Evolutionary conservation across 768 basidiomycete species (phyloP).

Genomic region (Termitomyces sp.): DNA sequence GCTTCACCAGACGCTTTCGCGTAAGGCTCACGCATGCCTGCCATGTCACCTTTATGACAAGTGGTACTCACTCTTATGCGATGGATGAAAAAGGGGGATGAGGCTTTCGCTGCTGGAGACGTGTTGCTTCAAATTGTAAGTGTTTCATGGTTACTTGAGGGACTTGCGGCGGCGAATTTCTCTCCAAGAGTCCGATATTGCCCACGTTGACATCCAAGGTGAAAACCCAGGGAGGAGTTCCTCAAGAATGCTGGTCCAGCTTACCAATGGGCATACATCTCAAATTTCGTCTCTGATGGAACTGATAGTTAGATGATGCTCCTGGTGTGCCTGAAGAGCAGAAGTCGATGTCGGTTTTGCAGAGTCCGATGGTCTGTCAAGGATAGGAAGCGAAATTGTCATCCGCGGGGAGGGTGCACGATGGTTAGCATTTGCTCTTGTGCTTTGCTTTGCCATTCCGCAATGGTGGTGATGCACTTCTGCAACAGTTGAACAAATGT

Average conservation of each 20-base stretch:
- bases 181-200: conserved; percentile 66
- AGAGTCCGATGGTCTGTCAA: too few relatives aligned
- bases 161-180: not conserved
- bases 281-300: not conserved
- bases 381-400: too few relatives aligned
- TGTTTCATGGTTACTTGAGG: conserved; percentile 1
- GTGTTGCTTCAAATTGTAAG: conserved; percentile 71
- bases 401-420: too few relatives aligned
- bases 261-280: too few relatives aligned
- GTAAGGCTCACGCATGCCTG: conserved; percentile 60
- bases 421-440: too few relatives aligned
- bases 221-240: conserved; percentile 81
- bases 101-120: conserved; percentile 64
- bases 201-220: conserved; percentile 87
- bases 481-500: too few relatives aligned
- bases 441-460: too few relatives aligned
- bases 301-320: too few relatives aligned
- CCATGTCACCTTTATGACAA: conserved; percentile 88
- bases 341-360: too few relatives aligned
- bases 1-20: conserved; percentile 26
- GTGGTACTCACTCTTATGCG: conserved; percentile 72
- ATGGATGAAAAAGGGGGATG: conserved; percentile 79
- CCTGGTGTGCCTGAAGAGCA: conserved; percentile 61
- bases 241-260: too few relatives aligned
- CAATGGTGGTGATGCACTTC: too few relatives aligned